Evolutionary conservation across 768 basidiomycete genomes (phyloP).

Genomic region (Goffeauzyma gilvescens): DNA sequence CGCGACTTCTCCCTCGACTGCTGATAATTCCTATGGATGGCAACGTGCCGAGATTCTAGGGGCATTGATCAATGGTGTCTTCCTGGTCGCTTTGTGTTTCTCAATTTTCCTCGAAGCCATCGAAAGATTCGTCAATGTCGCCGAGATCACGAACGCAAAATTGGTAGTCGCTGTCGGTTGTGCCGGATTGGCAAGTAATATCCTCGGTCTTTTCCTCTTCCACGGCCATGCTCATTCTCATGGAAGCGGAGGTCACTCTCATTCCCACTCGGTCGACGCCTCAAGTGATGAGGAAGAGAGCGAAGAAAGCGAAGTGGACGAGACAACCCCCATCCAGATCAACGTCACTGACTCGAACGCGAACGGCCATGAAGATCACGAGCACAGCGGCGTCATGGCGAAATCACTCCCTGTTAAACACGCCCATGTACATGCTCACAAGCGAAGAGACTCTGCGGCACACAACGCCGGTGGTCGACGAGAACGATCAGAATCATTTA

Average conservation of each 20-base stretch:
- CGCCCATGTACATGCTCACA: neutral
- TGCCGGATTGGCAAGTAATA: constrained; percentile 72
- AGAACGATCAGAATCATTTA: constrained; percentile 27
- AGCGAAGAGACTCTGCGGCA: too few species aligned
- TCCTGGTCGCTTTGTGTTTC: constrained; percentile 88
- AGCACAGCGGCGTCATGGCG: neutral
- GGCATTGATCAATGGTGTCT: constrained; percentile 87
- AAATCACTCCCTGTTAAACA: neutral
- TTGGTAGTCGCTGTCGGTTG: constrained; percentile 78
- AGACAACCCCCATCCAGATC: constrained; percentile 20
- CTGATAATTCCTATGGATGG: constrained; percentile 94
- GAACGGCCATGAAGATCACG: constrained; percentile 12
- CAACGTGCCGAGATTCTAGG: constrained; percentile 92
- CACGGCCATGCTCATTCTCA: constrained; percentile 68
- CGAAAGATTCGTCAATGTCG: constrained; percentile 66
- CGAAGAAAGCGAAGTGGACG: too few species aligned
- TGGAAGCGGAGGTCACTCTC: constrained; percentile 20
- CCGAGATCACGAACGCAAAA: constrained; percentile 75
- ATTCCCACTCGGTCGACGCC: too few species aligned
- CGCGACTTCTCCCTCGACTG: constrained; percentile 32
- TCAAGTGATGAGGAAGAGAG: too few species aligned
- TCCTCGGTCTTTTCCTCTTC: constrained; percentile 84
- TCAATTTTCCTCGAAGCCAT: constrained; percentile 85
- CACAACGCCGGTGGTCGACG: constrained; percentile 2
- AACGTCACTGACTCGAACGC: constrained; percentile 2